Evolutionary conservation across 345 rosid genomes (phyloP), one percentile per base, ranked within the genome.

Genomic region (Cochlearia excelsa): DNA sequence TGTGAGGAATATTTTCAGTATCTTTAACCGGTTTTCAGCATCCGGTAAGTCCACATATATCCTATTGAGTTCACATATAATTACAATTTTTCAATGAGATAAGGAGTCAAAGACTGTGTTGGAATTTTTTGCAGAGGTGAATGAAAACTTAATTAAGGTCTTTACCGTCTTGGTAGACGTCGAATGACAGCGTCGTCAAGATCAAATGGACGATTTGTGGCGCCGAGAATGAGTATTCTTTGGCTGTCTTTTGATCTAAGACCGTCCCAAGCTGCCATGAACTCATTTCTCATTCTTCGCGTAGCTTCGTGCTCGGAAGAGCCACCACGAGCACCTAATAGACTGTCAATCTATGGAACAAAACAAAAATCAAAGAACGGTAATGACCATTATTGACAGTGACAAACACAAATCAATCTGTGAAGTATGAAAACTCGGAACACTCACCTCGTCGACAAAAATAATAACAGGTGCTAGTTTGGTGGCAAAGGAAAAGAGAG

Each of bases 181-280:
- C 99, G 90, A 66, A 93, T 93, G 46, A 93, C 97, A 67, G 96
- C 99, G 54, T 93, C 99, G 61, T 93, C 97, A 70, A 93, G 99
- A 78, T 93, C 99, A 75, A 93, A 93, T 4, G 99, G 97, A 39
- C 99, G 78, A 82, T 93, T 93, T 43, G 99, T 93, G 54, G 99
- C 99, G 54, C 96, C 99, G 30, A 93, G 96, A 58, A 93, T 84
- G 46, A 93, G 96, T 54, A 93, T 87, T 70, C 95, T 84, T 77
- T 93, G 95, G 77, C 92, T 93, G 51, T 87, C 97, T 75, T 90
- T 90, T 46, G 97, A 79, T 71, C 96, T 82, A 70, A 93, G 78
- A 51, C 99, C 99, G 78, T 93, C 99, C 99, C 99, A 93, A 39
- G 99, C 97, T 46, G 99, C 91, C 99, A 93, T 93, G 70, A 93